Evolutionary conservation across 108 stramenopile species (phyloP).

Genomic region (Cyclotella atomus): DNA sequence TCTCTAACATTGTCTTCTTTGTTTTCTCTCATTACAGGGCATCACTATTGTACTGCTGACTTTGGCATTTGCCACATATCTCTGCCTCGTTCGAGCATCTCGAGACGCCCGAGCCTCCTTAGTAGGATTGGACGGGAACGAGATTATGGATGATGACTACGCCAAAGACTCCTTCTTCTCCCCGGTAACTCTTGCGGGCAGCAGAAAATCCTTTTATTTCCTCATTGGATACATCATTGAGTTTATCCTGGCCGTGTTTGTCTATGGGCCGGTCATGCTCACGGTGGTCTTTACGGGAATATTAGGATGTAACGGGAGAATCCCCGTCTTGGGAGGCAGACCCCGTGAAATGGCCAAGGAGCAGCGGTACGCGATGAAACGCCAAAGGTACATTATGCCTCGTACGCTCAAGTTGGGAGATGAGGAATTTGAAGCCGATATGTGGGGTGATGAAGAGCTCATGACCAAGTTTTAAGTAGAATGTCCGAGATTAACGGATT

Average conservation of each 20-base stretch:
- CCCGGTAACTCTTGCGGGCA: conserved; percentile 24
- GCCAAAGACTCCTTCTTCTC: conserved; percentile 39
- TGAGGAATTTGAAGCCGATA: conserved; percentile 41
- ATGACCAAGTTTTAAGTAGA: conserved; percentile 33
- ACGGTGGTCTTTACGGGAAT: conserved; percentile 72
- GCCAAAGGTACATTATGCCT: conserved; percentile 40
- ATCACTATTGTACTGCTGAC: conserved; percentile 44
- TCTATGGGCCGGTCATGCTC: conserved; percentile 66
- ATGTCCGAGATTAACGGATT: not conserved
- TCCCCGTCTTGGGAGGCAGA: conserved; percentile 65
- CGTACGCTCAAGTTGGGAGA: conserved; percentile 41
- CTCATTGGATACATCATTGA: conserved; percentile 67
- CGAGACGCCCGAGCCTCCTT: conserved; percentile 7
- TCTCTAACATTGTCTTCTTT: not conserved
- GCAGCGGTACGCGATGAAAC: conserved; percentile 42
- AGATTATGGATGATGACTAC: not conserved
- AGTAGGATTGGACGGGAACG: not conserved
- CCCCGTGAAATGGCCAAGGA: conserved; percentile 57
- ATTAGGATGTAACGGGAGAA: conserved; percentile 55
- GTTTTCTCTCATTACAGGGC: conserved; percentile 8
- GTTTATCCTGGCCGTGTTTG: conserved; percentile 62
- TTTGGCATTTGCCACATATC: conserved; percentile 52
- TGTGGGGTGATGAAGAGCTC: conserved; percentile 42
- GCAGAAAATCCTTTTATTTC: conserved; percentile 57
- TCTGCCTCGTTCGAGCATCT: conserved; percentile 59